These are phyloP conservation scores for Xylariaceae sp. DNA, from an alignment of 2,329 filamentous ascomycete genomes.

Conservation along the genomic window DNA sequence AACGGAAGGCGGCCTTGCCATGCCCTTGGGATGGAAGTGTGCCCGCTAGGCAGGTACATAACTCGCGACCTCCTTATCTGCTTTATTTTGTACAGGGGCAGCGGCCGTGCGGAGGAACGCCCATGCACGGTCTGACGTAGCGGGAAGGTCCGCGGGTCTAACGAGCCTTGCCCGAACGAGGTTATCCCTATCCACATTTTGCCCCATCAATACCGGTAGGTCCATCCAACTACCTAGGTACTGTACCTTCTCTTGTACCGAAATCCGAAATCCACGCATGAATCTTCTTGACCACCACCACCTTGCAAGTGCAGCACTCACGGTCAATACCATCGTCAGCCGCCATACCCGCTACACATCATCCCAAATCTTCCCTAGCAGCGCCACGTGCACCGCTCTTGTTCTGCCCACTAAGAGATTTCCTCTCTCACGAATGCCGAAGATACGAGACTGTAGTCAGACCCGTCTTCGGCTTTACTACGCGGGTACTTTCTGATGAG, in stretches of 20 bases:
- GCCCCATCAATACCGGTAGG: conserved; percentile 17
- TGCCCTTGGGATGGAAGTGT: neutral
- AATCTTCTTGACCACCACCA: conserved; percentile 11
- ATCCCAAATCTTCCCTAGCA: conserved; percentile 7
- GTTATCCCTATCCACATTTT: conserved; percentile 21
- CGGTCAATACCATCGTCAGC: conserved; percentile 5
- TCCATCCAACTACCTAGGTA: conserved; percentile 14
- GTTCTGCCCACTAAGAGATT: conserved; percentile 11
- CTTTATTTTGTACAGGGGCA: neutral
- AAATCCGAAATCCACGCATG: conserved; percentile 22
- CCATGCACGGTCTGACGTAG: conserved; percentile 23
- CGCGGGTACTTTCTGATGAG: conserved; percentile 30
- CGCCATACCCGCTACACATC: conserved; percentile 9
- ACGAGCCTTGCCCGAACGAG: conserved; percentile 22
- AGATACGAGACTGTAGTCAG: conserved; percentile 27
- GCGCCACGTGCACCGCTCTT: conserved; percentile 17
- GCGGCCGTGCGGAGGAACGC: conserved; percentile 2
- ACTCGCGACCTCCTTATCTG: neutral
- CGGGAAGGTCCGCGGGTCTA: conserved; percentile 17
- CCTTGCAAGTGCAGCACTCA: conserved; percentile 1
- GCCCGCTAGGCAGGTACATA: neutral
- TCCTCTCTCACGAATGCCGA: conserved; percentile 28
- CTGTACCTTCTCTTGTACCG: conserved; percentile 15
- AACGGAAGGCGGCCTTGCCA: neutral
- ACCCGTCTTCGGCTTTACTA: conserved; percentile 27